Percentiles rank a stretch among this genome's conserved stretches.
These are phyloP conservation scores for Withania somnifera DNA, from an alignment of 305 asterid species.

Conservation along the genomic window DNA sequence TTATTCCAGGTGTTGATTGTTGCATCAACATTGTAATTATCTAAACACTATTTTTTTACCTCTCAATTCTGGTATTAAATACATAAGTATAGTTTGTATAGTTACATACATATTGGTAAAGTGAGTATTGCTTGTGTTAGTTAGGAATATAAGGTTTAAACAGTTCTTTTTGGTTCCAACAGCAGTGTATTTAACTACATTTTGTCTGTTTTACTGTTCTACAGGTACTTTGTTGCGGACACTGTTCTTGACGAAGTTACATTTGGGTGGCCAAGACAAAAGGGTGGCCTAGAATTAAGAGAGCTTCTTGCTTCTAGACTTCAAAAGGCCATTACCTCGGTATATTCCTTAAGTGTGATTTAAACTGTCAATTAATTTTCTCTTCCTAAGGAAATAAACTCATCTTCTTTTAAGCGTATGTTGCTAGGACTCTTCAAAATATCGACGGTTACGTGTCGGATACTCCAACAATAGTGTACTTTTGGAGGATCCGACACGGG, in stretches of 20 bases:
- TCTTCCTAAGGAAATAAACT: neutral
- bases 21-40: neutral
- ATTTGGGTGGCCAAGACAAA: conserved; percentile 94
- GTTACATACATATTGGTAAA: neutral
- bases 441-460: too few species aligned
- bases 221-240: conserved; percentile 83
- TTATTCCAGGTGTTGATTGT: neutral
- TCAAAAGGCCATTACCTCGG: conserved; percentile 76
- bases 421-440: too few species aligned
- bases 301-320: conserved; percentile 79
- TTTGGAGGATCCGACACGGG: too few species aligned
- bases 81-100: neutral
- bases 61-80: neutral
- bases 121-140: neutral
- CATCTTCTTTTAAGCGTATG: too few species aligned
- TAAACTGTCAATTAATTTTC: neutral
- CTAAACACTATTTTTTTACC: neutral
- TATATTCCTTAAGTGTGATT: conserved; percentile 12
- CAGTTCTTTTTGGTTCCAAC: neutral
- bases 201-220: conserved; percentile 10
- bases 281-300: conserved; percentile 54
- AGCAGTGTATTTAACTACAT: neutral
- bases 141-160: neutral
- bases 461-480: too few species aligned
- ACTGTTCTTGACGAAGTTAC: conserved; percentile 76